Percentiles rank a stretch among this genome's conserved stretches.
Conservation (phyloP, 2,329 filamentous ascomycete species). For the Fusarium burgessii region DNA sequence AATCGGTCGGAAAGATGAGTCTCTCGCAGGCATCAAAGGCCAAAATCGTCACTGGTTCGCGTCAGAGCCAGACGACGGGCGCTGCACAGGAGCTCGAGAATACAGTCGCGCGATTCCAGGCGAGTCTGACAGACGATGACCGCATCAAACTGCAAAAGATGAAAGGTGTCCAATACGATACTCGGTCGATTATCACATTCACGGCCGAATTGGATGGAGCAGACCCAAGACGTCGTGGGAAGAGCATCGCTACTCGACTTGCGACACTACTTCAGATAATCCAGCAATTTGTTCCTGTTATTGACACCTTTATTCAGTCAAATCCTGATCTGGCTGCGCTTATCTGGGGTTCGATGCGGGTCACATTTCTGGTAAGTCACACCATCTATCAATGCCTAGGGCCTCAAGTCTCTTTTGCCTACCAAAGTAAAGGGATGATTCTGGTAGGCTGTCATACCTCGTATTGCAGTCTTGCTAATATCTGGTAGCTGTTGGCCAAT, state of each 20-base stretch:
- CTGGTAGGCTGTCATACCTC: too few species aligned
- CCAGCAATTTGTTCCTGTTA: conserved; percentile 16
- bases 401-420: too few species aligned
- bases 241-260: conserved; percentile 20
- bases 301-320: conserved; percentile 18
- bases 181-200: conserved; percentile 26
- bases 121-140: conserved; percentile 17
- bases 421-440: too few species aligned
- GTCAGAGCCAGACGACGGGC: too few species aligned
- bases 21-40: too few species aligned
- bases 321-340: conserved; percentile 20
- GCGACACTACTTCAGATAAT: conserved; percentile 24
- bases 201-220: conserved; percentile 21
- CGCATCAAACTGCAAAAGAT: conserved; percentile 17
- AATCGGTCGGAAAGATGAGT: too few species aligned
- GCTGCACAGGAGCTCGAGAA: not conserved
- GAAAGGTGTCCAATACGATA: conserved; percentile 4
- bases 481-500: conserved; percentile 20
- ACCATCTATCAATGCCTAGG: too few species aligned
- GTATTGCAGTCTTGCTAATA: too few species aligned
- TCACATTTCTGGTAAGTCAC: conserved; percentile 20
- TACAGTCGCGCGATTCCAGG: conserved; percentile 15
- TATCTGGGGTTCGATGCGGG: conserved; percentile 23
- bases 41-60: too few species aligned
- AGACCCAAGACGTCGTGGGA: conserved; percentile 6